These are phyloP conservation scores for Globisporangium perplexum DNA, from an alignment of 352 stramenopile genomes.

Conservation along the genomic window DNA sequence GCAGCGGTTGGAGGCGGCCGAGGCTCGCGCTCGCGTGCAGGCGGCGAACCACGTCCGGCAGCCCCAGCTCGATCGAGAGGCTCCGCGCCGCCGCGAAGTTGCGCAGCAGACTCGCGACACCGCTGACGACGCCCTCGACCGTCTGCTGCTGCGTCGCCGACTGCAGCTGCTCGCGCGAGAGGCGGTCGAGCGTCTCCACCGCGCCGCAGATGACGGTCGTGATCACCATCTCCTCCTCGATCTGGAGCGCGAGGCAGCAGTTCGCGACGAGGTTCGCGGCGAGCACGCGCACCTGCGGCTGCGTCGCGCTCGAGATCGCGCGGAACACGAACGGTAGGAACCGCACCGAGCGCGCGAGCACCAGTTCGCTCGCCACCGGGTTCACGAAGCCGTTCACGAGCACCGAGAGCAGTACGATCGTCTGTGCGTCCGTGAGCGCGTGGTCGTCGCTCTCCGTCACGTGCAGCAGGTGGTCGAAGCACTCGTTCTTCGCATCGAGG, in stretches of 20 bases:
- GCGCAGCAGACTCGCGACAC: constrained; percentile 52
- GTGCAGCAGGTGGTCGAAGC: constrained; percentile 44
- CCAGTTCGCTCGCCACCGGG: constrained; percentile 39
- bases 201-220: constrained; percentile 66
- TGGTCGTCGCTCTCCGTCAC: constrained; percentile 26
- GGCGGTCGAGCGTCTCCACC: constrained; percentile 58
- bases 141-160: constrained; percentile 29
- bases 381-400: constrained; percentile 66
- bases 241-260: constrained; percentile 55
- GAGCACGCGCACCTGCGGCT: constrained; percentile 42
- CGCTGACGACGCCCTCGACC: constrained; percentile 58
- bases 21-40: constrained; percentile 39
- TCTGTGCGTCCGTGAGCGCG: constrained; percentile 31
- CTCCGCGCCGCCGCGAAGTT: constrained; percentile 55
- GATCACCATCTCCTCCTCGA: constrained; percentile 65
- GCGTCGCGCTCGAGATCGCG: constrained; percentile 33
- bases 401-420: constrained; percentile 49
- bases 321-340: constrained; percentile 72
- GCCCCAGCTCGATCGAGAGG: constrained; percentile 55
- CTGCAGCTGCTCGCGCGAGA: constrained; percentile 33
- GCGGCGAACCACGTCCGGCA: constrained; percentile 56
- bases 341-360: constrained; percentile 31
- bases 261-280: constrained; percentile 65
- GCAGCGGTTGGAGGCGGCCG: constrained; percentile 36
- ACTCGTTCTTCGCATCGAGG: constrained; percentile 28